Evolutionary conservation across 192 early-diverging fungal species (phyloP), one percentile per base, ranked within the genome.

Genomic region (Glomus cerebriforme): DNA sequence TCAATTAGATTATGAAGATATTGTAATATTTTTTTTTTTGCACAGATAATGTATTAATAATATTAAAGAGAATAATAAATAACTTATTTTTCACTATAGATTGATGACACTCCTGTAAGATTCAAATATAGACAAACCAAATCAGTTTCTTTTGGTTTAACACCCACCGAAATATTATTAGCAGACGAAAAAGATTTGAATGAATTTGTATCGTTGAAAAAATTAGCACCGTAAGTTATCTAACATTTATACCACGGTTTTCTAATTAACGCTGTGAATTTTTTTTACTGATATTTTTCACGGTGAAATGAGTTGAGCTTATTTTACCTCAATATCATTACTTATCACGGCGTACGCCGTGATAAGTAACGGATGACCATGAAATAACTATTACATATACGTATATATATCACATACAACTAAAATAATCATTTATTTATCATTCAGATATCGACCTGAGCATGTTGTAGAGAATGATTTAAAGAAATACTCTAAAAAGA

Each of bases 91-190:
- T 39, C 27, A 43, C 24, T 59, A 29, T 58, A 81, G 81, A 88
- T 94, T 75, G 95, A 92, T 72, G 95, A 93, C 78, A 59, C 95
- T 32, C 92, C 95, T 3, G 95, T 94, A 6, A 88, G 96, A 71
- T 99, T 98, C 87, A 95, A 94, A 79, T 99, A 99, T 87, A 84
- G 88, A n/a, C 89, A 95, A 83, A 94, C 95, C 15, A 89, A 92
- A 76, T 73, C 92, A 1, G 91, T 93, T 12, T 84, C 85, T 73
- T 98, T 88, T 79, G 96, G 96, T 27, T 82, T 99, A 59, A 87
- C 90, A 1, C 84, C 94, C 5, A 91, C 89, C 19, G 98, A 99
- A 63, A 96, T 99, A 59, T 85, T 99, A 54, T 81, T 93, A 69
- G 96, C 97, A 7, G 95, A 97, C 82, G 94, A 96, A 32, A 86